Base-by-base conservation (phyloP, 2,329 filamentous ascomycete genomes). In the Neonectria ditissima region DNA sequence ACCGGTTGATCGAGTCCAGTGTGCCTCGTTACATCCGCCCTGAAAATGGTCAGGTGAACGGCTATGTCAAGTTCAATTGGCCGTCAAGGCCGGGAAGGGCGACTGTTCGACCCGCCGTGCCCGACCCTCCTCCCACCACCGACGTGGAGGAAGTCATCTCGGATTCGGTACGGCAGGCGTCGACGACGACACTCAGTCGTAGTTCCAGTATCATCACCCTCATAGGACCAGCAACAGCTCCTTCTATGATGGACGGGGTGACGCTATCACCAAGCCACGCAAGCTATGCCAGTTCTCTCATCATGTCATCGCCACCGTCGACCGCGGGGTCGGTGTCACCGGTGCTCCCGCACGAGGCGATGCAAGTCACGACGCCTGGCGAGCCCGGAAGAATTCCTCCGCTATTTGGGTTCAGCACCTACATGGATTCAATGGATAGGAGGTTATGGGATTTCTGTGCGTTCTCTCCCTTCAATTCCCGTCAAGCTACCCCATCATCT, bases 11-110 rank as follows among this genome's bases (percentile, higher is more conserved):
- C 20, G 59, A 68, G 20, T 65, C 63, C 1, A 30, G 51, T 5
- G 28, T 52, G 4, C 74, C 70, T 45, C 74, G 68, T 2, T 80
- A 75, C 56, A 11, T 45, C 43, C 74, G 77, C 6, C 78, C 78
- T 1, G 37, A 66, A 3, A 74, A 77, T 43, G 78, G 78, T 16
- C 71, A 72, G 45, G 76, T 80, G 32, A 79, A 80, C 52, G 77
- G 78, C 2, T 80, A 80, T 63, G 73, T 80, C 60, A 80, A 80
- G 56, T 78, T 80, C 50, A 72, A 76, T 52, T 80, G 78, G 78
- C 74, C 74, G n/a, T 65, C 63, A 54, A 70, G n/a, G n/a, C n/a
- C n/a, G n/a, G n/a, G 45, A 64, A 64, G 43, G 50, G 57, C 57
- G 16, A 65, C 68, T 10, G 60, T 60, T 30, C 66, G 69, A 20